Evolutionary conservation across 768 basidiomycete genomes (phyloP).

Genomic region (Pleurotus sapidus): DNA sequence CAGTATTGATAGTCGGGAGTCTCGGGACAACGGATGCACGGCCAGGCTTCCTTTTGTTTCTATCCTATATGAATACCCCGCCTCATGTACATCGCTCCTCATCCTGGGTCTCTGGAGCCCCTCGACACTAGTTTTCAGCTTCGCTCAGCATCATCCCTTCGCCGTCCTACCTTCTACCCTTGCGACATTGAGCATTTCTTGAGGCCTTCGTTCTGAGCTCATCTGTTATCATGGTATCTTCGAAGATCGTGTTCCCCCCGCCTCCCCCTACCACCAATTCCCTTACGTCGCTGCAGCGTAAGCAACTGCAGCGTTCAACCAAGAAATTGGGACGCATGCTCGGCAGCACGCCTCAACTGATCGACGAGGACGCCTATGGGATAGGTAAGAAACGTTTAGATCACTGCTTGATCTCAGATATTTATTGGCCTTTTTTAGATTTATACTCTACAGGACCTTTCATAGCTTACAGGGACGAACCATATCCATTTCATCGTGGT

Average conservation of each 20-base stretch:
- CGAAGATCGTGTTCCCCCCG: conserved; percentile 17
- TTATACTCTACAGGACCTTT: neutral
- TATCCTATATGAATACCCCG: neutral
- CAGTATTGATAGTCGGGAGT: neutral
- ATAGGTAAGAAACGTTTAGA: conserved; percentile 3
- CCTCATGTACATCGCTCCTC: neutral
- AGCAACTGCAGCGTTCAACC: conserved; percentile 35
- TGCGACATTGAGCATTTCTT: no score
- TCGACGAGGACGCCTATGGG: conserved; percentile 19
- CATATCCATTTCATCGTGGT: conserved; percentile 1
- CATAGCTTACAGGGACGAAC: neutral
- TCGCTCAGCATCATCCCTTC: neutral
- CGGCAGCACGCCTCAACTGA: conserved; percentile 40
- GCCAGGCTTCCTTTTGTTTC: neutral
- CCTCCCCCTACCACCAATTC: conserved; percentile 41
- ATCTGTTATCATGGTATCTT: neutral
- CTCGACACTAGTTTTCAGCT: neutral
- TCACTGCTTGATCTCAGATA: neutral
- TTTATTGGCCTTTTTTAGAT: neutral
- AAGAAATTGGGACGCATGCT: conserved; percentile 38
- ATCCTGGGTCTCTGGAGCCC: conserved; percentile 8
- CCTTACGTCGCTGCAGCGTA: conserved; percentile 29
- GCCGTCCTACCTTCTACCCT: no score
- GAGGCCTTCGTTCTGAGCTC: no score
- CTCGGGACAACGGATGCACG: neutral